Percentiles rank a stretch among this genome's conserved stretches.
phyloP scores from a whole-genome alignment of 2,329 filamentous ascomycete species.

The Berkeleyomyces rouxiae region DNA sequence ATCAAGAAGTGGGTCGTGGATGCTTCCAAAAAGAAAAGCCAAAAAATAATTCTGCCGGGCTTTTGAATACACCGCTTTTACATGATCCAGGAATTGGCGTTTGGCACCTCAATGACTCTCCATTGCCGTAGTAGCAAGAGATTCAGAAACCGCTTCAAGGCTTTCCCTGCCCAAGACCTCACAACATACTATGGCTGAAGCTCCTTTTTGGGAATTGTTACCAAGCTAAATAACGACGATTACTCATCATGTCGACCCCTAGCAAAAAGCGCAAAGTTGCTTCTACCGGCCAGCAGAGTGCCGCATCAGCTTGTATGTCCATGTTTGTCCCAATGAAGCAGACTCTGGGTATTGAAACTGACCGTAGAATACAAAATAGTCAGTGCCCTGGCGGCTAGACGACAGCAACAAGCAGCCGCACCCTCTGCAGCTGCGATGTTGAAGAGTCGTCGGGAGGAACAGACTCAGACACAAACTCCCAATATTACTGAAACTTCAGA shows the following conservation, averaged over 20 bases:
- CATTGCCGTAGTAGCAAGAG: background rate
- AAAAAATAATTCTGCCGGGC: slow-evolving; percentile 1
- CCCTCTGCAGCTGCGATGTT: slow-evolving; percentile 3
- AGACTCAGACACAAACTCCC: background rate
- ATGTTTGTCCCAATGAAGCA: background rate
- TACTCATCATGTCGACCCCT: slow-evolving; percentile 1
- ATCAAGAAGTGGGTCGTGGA: background rate
- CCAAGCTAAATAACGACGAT: background rate
- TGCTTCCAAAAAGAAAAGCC: background rate
- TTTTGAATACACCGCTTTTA: slow-evolving; percentile 1
- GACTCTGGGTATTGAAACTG: background rate
- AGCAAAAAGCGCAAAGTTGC: slow-evolving; percentile 10
- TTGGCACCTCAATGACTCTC: no score
- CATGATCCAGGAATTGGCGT: background rate
- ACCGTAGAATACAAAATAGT: slow-evolving; percentile 3
- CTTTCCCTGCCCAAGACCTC: no score
- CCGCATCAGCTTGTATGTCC: slow-evolving; percentile 10
- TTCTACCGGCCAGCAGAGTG: background rate
- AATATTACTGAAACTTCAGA: background rate
- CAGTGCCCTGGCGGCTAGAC: slow-evolving; percentile 10
- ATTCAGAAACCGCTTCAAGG: background rate
- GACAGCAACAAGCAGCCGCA: slow-evolving; percentile 5
- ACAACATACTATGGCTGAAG: no score
- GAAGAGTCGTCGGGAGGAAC: background rate
- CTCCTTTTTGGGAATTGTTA: no score